Base-by-base conservation (phyloP, 345 rosid species). In the Limnanthes douglasii region DNA sequence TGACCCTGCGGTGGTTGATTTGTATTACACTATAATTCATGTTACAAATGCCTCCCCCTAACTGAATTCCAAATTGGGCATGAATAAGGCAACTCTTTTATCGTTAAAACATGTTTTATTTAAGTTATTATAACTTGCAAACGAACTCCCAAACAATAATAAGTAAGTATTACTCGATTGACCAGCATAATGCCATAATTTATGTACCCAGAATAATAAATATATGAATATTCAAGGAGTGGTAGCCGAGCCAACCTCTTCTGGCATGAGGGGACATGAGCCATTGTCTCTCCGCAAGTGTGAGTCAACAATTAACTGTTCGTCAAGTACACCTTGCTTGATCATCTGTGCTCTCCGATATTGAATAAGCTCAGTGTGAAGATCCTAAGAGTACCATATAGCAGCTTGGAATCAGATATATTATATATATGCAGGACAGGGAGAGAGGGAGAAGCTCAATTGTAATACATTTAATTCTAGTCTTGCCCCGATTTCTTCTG, bases 211-310 rank as follows among this genome's bases (percentile, higher is more conserved):
- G 40, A 18, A n/a, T n/a, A n/a, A n/a, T n/a, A n/a, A n/a, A n/a
- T n/a, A n/a, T n/a, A n/a, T n/a, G n/a, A n/a, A n/a, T n/a, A n/a
- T n/a, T n/a, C n/a, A n/a, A n/a, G 38, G 51, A 38, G 28, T 18
- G 27, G 31, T 15, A 37, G 16, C 4, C 11, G 21, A 15, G 18
- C 34, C 16, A 37, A 92, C 99, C 93, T 85, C 94, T 72, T 85
- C 99, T 33, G 99, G 99, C 86, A 75, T 75, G 28, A 92, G 79
- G 15, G 99, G 96, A 46, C 99, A 92, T 36, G 75, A 69, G 31
- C 99, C 99, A 47, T 71, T 75, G 46, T 62, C 86, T 65, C 78
- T 78, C 8, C 60, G 90, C 41, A 59, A 41, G 57, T 31, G 80
- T 2, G 99, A 92, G 29, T 81, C 73, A 5, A 78, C 59, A 16